Base-by-base conservation (phyloP, 2,329 filamentous ascomycete species). In the Fusarium hainanense region DNA sequence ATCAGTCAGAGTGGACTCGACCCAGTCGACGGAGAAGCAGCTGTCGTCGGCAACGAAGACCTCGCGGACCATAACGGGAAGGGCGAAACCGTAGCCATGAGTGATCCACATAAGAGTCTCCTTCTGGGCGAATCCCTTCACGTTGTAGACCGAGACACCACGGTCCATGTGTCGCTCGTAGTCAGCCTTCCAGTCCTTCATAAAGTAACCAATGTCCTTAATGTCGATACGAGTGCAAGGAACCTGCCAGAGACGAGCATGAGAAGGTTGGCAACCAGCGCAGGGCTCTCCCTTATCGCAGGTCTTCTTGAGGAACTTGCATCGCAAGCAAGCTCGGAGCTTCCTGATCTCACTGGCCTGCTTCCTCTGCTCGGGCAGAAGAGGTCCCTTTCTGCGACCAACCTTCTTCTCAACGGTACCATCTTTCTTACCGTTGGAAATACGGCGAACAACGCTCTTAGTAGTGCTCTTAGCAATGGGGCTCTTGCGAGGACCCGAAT, bases 271-370 rank as follows among this genome's bases (percentile, higher is more conserved):
- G 84, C 95, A 98, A 49, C 95, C 95, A 75, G 91, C 92, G 81
- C 95, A 98, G 61, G 95, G 95, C 83, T 98, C 94, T 69, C 95
- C 95, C 85, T 97, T 98, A 82, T 98, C 95, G 78, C 95, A 98
- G 50, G 95, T 98, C 88, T 98, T 98, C 88, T 98, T 98, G 79
- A 98, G 86, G 85, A 98, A 98, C 84, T 98, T 98, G 88, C 95
- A 98, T 71, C 95, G 91, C 75, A 98, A 85, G 80, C 95, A 98
- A 49, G 95, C 95, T 77, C 95, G 89, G 74, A 98, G 85, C 82
- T 98, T 98, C 79, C 95, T 90, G 78, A 98, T 98, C 82, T 98
- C 95, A 76, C 94, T 96, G 27, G 95, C 95, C 81, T 98, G 95
- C 83, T 97, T 97, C 73, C 95, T 89, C 84, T 98, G 95, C 80